Evolutionary conservation across 768 basidiomycete genomes (phyloP), one percentile per base, ranked within the genome.

Genomic region (Boletus huronensis): DNA sequence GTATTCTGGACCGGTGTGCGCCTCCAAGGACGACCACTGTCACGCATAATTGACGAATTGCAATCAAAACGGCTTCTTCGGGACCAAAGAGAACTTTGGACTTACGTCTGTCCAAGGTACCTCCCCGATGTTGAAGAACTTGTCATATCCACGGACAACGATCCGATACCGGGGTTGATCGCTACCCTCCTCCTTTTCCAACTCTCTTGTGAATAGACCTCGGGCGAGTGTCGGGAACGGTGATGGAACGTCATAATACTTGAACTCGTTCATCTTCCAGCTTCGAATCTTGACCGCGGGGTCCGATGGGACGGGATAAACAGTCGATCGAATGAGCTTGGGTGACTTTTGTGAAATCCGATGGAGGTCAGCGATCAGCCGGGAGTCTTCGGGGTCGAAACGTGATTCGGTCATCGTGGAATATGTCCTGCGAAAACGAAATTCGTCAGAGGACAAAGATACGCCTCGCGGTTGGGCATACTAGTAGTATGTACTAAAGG

Each of bases 211-310:
- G 69, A 98, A 98, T 25, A 99, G 67, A 0, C 97, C 97, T 26
- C 97, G 76, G 0, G 94, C 97, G n/a, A 97, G 81, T 0, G 94
- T 97, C 2, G 96, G 96, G 65, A 98, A 97, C 0, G 93, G 93
- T 10, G 87, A 89, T 0, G 93, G 93, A 2, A 92, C 78, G 46
- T 89, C 84, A 55, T 91, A 88, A 73, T 96, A 98, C 68, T 93
- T 93, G 78, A 85, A 92, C 70, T 98, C 97, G 71, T 92, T 90
- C 93, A 98, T 93, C 77, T 93, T 96, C 96, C 96, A 98, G 73
- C 90, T 93, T 3, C 82, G 79, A 29, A 98, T 73, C 4, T 68
- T 64, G 61, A 85, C 76, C 2, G 68, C 59, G 1, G 82, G 77
- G 54, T 82, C 81, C 1, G 80, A 81, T 0, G 88, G 84, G 0